Base-by-base conservation (phyloP, 31 red algal genomes). In the Odonthalia washingtoniensis region DNA sequence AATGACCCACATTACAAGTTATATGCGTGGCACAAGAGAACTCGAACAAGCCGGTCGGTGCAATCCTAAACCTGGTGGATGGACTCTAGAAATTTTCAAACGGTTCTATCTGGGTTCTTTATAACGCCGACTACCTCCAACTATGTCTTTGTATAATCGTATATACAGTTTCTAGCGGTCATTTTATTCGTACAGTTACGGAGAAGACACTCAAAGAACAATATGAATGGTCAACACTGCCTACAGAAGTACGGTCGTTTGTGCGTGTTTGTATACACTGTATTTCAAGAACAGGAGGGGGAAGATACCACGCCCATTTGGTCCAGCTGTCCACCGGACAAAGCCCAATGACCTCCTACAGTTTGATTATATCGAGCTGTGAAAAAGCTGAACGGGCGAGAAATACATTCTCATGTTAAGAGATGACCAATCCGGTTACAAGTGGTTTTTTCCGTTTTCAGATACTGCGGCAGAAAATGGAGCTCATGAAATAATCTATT, bases 341-440 rank as follows among this genome's bases (percentile, higher is more conserved):
- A 46, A 79, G 26, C 4, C 75, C 40, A 79, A 79, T 28, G 75
- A 79, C 9, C 44, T 79, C 40, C 41, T 79, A 3, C 40, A 79
- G 75, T 79, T 79, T 46, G 75, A 79, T 46, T 79, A 79, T 46
- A 79, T 57, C 41, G 75, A 79, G 5, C 75, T 79, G 17, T 41
- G 41, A 57, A 3, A 14, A 3, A 27, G 3, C 5, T 9, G 4
- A 3, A 4, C 2, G 5, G 38, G 75, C 41, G 75, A 53, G 31
- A n/a, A n/a, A n/a, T n/a, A n/a, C n/a, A n/a, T n/a, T n/a, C n/a
- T n/a, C n/a, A n/a, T n/a, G n/a, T n/a, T n/a, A n/a, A n/a, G n/a
- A n/a, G n/a, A n/a, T n/a, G n/a, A n/a, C n/a, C n/a, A n/a, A n/a
- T n/a, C n/a, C 46, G 61, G 75, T 46, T 79, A 79, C 46, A 57